Evolutionary conservation across 2,329 filamentous ascomycete genomes (phyloP).

Genomic region (Claviceps humidiphila): DNA sequence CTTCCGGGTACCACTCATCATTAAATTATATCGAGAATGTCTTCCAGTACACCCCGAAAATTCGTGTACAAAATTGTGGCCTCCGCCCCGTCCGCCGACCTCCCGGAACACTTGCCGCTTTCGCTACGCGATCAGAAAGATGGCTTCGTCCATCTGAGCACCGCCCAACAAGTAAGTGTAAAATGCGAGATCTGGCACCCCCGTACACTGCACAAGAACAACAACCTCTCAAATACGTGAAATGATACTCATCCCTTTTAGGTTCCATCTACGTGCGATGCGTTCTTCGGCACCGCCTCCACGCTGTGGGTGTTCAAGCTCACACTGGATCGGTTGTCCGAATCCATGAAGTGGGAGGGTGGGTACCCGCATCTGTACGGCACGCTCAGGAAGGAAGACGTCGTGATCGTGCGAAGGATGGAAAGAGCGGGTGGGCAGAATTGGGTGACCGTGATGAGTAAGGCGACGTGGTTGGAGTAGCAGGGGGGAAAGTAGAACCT

Average conservation of each 20-base stretch:
- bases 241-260: slow-evolving; percentile 10
- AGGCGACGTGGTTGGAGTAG: slow-evolving; percentile 28
- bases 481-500: too few species aligned
- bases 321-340: slow-evolving; percentile 30
- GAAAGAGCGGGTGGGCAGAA: slow-evolving; percentile 26
- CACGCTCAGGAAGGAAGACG: slow-evolving; percentile 39
- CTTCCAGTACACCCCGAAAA: slow-evolving; percentile 15
- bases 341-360: slow-evolving; percentile 40
- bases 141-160: slow-evolving; percentile 50
- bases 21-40: background rate
- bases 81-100: slow-evolving; percentile 34
- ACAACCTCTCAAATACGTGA: background rate
- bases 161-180: slow-evolving; percentile 34
- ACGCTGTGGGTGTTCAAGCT: slow-evolving; percentile 41
- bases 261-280: slow-evolving; percentile 30
- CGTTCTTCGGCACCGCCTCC: slow-evolving; percentile 27
- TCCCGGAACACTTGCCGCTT: slow-evolving; percentile 41
- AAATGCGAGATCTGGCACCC: background rate
- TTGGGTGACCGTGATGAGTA: slow-evolving; percentile 34
- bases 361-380: slow-evolving; percentile 47
- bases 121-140: slow-evolving; percentile 47
- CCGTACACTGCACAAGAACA: background rate
- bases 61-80: slow-evolving; percentile 51
- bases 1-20: too few species aligned
- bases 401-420: slow-evolving; percentile 34